Evolutionary conservation across 83 land plant species (phyloP).

Genomic region (Picea abies): DNA sequence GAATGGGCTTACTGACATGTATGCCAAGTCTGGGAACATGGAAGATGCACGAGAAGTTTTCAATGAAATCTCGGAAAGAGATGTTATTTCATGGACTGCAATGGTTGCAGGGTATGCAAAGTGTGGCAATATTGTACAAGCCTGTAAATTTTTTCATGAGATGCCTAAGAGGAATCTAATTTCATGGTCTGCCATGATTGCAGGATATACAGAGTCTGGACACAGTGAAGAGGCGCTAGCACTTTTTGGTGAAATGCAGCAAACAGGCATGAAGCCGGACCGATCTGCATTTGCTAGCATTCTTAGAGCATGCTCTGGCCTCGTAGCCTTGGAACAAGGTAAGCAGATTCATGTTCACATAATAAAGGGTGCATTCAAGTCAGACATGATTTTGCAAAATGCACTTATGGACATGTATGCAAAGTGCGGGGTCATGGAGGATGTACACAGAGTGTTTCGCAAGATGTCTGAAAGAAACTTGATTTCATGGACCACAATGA

Average conservation of each 20-base stretch:
- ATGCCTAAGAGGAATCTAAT: neutral
- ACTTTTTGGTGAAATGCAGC: neutral
- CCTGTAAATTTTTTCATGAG: neutral
- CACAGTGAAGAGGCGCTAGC: neutral
- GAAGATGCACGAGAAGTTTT: neutral
- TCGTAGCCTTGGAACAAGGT: neutral
- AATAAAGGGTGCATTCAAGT: too few relatives aligned
- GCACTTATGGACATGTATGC: neutral
- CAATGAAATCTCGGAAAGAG: neutral
- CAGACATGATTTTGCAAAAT: too few relatives aligned
- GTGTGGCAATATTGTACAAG: neutral
- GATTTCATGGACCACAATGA: neutral
- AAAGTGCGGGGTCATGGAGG: neutral
- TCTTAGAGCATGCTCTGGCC: neutral
- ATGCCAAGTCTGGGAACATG: slow-evolving; percentile 14
- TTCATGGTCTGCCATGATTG: slow-evolving; percentile 25
- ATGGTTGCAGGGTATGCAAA: slow-evolving; percentile 4
- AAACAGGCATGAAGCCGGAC: neutral
- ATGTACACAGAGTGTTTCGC: neutral
- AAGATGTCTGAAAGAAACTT: neutral
- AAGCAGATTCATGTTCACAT: too few relatives aligned
- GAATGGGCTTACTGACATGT: neutral
- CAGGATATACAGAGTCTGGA: slow-evolving; percentile 29
- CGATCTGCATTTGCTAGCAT: neutral
- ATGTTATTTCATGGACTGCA: slow-evolving; percentile 12